Base-by-base conservation (phyloP, 1,284 basidiomycete species). In the Trichosporon ovoides region DNA sequence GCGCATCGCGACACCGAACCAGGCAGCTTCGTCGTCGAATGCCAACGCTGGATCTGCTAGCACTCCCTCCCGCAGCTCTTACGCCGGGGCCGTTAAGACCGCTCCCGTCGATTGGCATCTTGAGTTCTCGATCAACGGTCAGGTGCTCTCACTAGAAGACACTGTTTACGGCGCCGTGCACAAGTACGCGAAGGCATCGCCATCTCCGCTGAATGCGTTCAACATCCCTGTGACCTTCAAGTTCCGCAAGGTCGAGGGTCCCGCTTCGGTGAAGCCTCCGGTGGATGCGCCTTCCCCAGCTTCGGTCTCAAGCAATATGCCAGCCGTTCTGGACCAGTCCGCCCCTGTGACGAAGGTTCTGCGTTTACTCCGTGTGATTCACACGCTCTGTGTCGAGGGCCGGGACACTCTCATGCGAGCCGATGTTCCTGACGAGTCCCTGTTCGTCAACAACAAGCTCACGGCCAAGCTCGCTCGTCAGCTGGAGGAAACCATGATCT, bases 381-480 rank as follows among this genome's bases (percentile, higher is more conserved):
- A 92, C 72, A 86, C 85, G 66, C 78, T 98, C 46, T 81, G 81
- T 57, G 87, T 88, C 61, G 84, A 80, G 40, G 74, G 54, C 34
- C 67, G 66, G 33, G 68, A 71, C 22, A 55, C 54, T 18, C 53
- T 51, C 20, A 60, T 63, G 16, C 35, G 60, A 43, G 51, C 56
- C 38, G 64, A 64, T 34, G 62, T 63, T 13, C 79, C 87, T 31
- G 76, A 85, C 11, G 90, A 93, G 61, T 84, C 87, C 1, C 84
- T 89, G 0, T 98, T 98, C 72, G 86, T 98, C 66, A 99, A 98
- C 77, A 97, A 97, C 80, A 98, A 98, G 78, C 80, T 99, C 48
- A 94, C 93, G 1, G 96, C 96, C 20, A 98, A 99, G 77, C 83
- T 99, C 36, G 94, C 92, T n/a, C 84, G 96, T 38, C 96, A 98